Evolutionary conservation across 371 early-diverging fungal genomes (phyloP), one percentile per base, ranked within the genome.

Genomic region (Apophysomyces sp.): DNA sequence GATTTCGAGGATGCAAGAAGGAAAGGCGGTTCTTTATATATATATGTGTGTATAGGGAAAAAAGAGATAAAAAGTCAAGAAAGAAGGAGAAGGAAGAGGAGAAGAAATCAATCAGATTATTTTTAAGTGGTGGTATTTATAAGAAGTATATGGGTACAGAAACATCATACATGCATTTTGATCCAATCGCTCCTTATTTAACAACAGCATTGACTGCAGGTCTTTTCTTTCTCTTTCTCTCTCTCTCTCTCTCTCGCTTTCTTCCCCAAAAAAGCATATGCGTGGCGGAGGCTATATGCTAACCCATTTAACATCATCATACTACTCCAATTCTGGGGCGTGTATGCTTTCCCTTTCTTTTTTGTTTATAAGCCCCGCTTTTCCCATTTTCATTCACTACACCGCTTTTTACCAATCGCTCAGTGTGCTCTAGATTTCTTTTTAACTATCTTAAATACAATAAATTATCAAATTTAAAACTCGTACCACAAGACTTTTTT

Each of bases 71-170:
- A 36, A 11, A 39, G 24, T 28, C 9, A 39, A 27, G 32, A 32
- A 34, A 56, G 36, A 11, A 52, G 15, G 36, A 52, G 27, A 57
- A 57, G 40, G 39, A 62, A 41, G 40, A 49, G 37, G 34, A 57
- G 24, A 4, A 18, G 21, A 27, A 27, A 15, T 26, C 2, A 15
- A 8, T 9, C 18, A 29, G 41, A 18, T 9, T 18, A 44, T 44
- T 18, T 44, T 44, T 44, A 44, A 44, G 44, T 44, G 44, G 44
- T 44, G 24, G 21, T 44, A 44, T 44, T 44, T 44, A 44, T 44
- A 44, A 44, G 44, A 18, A 9, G 15, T 13, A 13, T 18, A 44
- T 44, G 9, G 21, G 21, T 18, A 21, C 15, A 21, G 21, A 44
- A 21, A 21, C 44, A 44, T 44, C 44, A 18, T 44, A n/a, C 44